These are phyloP conservation scores for Suhomyces taliae DNA, from an alignment of 1,139 yeast genomes.

Conservation along the genomic window DNA sequence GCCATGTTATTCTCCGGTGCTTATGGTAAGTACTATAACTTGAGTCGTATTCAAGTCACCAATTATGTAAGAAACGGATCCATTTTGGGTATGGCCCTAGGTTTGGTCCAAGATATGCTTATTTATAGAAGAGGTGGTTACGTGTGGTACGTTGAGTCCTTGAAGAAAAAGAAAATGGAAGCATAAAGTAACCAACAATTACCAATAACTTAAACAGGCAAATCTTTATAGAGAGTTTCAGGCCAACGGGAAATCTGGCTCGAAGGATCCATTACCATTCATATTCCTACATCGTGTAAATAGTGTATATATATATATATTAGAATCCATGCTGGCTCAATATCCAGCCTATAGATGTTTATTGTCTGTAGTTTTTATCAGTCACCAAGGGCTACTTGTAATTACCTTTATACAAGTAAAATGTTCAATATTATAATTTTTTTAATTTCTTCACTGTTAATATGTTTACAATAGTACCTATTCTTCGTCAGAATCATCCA, in stretches of 20 bases:
- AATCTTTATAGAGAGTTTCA: too few relatives aligned
- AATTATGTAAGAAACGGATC: constrained; percentile 55
- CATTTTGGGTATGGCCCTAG: constrained; percentile 57
- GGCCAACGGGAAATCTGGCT: too few relatives aligned
- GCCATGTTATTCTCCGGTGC: constrained; percentile 51
- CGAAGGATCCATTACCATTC: too few relatives aligned
- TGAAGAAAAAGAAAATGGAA: constrained; percentile 15
- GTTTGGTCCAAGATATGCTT: constrained; percentile 64
- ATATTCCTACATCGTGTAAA: not conserved
- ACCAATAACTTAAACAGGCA: too few relatives aligned
- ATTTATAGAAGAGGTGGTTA: constrained; percentile 59
- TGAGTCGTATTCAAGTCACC: constrained; percentile 49
- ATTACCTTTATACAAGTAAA: too few relatives aligned
- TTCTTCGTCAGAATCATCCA: constrained; percentile 66
- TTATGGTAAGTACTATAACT: constrained; percentile 46
- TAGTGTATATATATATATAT: not conserved
- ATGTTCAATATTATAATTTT: not conserved
- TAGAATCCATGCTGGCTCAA: too few relatives aligned
- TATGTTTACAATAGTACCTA: not conserved
- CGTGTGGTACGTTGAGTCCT: constrained; percentile 58
- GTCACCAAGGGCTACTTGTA: too few relatives aligned
- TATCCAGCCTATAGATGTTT: too few relatives aligned
- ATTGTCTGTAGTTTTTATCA: too few relatives aligned
- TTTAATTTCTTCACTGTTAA: not conserved
- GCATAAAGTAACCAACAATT: not conserved